Conservation (phyloP, 495 filamentous ascomycete genomes). For the Rusavskia elegans region DNA sequence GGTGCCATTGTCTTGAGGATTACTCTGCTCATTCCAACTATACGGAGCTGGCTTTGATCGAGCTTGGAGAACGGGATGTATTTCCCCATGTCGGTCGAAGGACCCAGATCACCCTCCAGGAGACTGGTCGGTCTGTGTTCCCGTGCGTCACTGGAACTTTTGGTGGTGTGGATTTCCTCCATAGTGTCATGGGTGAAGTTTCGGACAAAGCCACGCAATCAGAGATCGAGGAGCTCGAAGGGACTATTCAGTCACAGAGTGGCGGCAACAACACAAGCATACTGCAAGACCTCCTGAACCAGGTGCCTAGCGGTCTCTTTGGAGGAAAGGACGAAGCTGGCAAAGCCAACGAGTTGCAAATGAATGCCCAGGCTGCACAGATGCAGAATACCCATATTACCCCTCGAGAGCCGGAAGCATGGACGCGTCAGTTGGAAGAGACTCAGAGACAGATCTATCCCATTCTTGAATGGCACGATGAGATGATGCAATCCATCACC, state of each 20-base stretch:
- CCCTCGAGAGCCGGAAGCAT: slow-evolving; percentile 62
- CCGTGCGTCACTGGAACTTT: slow-evolving; percentile 82
- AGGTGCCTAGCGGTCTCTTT: slow-evolving; percentile 62
- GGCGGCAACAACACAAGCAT: slow-evolving; percentile 37
- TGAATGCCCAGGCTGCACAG: slow-evolving; percentile 36
- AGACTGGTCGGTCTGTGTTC: slow-evolving; percentile 45
- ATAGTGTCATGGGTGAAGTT: slow-evolving; percentile 78
- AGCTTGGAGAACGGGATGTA: slow-evolving; percentile 59
- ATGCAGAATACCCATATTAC: slow-evolving; percentile 48
- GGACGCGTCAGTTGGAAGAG: slow-evolving; percentile 48
- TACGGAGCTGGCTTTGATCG: slow-evolving; percentile 66
- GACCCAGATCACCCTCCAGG: slow-evolving; percentile 49
- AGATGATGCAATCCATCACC: slow-evolving; percentile 63
- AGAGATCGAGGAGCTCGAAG: slow-evolving; percentile 70
- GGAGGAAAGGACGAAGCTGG: slow-evolving; percentile 51
- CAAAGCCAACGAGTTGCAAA: slow-evolving; percentile 36
- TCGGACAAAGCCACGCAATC: slow-evolving; percentile 78
- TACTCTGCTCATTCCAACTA: slow-evolving; percentile 90
- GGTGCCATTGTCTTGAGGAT: slow-evolving; percentile 82
- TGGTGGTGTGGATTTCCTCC: slow-evolving; percentile 74
- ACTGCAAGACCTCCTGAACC: slow-evolving; percentile 57
- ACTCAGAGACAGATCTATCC: slow-evolving; percentile 65
- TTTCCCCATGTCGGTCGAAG: slow-evolving; percentile 74
- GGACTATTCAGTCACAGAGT: slow-evolving; percentile 45
- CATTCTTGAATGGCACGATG: slow-evolving; percentile 74